A percentile compares a stretch with the other conserved stretches of the same genome.
phyloP scores from a whole-genome alignment of 2,329 filamentous ascomycete genomes.

The Penicillium sp. region DNA sequence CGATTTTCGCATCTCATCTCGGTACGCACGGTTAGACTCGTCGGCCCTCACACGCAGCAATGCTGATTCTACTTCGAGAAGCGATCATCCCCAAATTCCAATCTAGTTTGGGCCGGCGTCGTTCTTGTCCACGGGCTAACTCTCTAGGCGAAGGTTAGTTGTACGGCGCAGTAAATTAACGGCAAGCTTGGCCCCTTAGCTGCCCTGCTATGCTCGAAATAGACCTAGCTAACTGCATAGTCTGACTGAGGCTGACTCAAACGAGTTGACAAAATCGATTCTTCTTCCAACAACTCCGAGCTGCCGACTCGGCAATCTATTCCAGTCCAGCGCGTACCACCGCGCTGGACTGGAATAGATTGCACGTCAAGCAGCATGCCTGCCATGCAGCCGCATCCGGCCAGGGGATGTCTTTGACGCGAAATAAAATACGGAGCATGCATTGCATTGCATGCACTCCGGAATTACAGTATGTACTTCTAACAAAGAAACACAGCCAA shows the following conservation, averaged over 20 bases:
- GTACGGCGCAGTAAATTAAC: neutral
- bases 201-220: neutral
- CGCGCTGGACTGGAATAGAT: neutral
- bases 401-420: neutral
- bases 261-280: neutral
- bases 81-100: conserved; percentile 1
- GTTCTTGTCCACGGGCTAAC: neutral
- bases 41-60: too few species aligned
- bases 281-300: neutral
- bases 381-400: neutral
- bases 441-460: neutral
- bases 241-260: too few species aligned
- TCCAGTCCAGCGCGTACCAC: too few species aligned
- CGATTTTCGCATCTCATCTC: too few species aligned
- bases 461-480: too few species aligned
- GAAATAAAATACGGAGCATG: neutral
- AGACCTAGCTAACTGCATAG: too few species aligned
- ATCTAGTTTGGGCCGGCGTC: neutral
- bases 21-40: too few species aligned
- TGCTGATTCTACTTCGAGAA: neutral
- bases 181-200: neutral
- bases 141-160: too few species aligned
- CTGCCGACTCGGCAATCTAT: neutral
- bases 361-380: neutral
- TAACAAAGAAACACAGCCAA: neutral